Percentiles rank a stretch among this genome's conserved stretches.
These are phyloP conservation scores for Pythium plurisporium DNA, from an alignment of 352 stramenopile genomes.

Conservation along the genomic window DNA sequence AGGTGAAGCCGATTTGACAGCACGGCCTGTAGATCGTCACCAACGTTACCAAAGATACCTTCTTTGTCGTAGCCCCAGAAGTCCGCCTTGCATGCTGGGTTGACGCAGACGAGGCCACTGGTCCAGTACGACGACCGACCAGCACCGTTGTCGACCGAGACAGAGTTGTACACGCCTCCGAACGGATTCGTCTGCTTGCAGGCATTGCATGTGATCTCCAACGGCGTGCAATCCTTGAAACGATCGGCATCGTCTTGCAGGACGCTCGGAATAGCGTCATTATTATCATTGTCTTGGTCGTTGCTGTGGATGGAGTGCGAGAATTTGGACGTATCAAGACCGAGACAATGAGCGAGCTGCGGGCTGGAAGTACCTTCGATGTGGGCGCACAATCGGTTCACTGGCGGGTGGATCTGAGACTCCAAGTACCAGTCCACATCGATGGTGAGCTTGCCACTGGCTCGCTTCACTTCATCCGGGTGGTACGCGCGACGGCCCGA, in stretches of 20 bases:
- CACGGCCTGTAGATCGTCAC: slow-evolving; percentile 66
- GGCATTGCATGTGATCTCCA: slow-evolving; percentile 68
- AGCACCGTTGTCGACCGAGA: slow-evolving; percentile 11
- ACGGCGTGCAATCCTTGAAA: slow-evolving; percentile 82
- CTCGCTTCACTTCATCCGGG: slow-evolving; percentile 77
- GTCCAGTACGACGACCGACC: slow-evolving; percentile 16
- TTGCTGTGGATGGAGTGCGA: slow-evolving; percentile 70
- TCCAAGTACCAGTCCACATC: slow-evolving; percentile 98
- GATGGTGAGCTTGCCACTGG: slow-evolving; percentile 81
- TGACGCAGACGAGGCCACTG: slow-evolving; percentile 61
- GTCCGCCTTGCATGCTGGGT: slow-evolving; percentile 61
- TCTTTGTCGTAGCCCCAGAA: slow-evolving; percentile 84
- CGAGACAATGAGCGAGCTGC: slow-evolving; percentile 95
- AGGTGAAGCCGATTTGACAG: slow-evolving; percentile 84
- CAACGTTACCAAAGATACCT: slow-evolving; percentile 65
- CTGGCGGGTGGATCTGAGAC: slow-evolving; percentile 95
- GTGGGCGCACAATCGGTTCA: slow-evolving; percentile 97
- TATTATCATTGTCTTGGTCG: slow-evolving; percentile 84
- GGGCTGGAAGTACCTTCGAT: slow-evolving; percentile 96
- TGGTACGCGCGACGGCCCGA: slow-evolving; percentile 78
- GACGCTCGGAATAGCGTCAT: slow-evolving; percentile 85
- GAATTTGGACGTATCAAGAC: slow-evolving; percentile 95
- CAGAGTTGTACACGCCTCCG: slow-evolving; percentile 51
- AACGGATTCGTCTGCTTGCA: slow-evolving; percentile 71
- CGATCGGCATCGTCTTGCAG: slow-evolving; percentile 84